Percentiles rank a stretch among this genome's conserved stretches.
phyloP scores from a whole-genome alignment of 805 yeast genomes.

The Metschnikowia aberdeeniae region DNA sequence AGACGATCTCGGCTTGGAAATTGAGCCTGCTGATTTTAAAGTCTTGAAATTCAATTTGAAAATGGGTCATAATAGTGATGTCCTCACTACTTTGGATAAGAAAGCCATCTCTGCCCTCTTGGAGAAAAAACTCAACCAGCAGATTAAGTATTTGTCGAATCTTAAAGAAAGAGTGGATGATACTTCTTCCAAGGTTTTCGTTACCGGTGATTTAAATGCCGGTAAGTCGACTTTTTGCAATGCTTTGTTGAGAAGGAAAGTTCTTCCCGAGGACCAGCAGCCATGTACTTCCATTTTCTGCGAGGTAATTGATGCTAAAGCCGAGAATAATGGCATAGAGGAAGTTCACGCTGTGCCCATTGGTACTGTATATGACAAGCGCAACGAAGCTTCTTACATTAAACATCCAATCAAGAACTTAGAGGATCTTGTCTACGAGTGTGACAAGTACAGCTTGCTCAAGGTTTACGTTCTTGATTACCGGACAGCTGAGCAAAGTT shows the following conservation, averaged over 20 bases:
- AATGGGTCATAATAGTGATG: slow-evolving; percentile 42
- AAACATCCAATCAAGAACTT: slow-evolving; percentile 51
- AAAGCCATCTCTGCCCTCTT: slow-evolving; percentile 65
- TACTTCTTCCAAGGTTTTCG: slow-evolving; percentile 87
- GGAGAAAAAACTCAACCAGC: slow-evolving; percentile 62
- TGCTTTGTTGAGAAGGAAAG: slow-evolving; percentile 69
- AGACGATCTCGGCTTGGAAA: slow-evolving; percentile 24
- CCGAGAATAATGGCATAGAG: slow-evolving; percentile 67
- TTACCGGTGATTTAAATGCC: slow-evolving; percentile 95
- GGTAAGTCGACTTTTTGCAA: slow-evolving; percentile 97
- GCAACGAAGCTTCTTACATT: slow-evolving; percentile 65
- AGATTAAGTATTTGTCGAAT: slow-evolving; percentile 62
- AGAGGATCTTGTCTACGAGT: slow-evolving; percentile 66
- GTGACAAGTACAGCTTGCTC: slow-evolving; percentile 66
- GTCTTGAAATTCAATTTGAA: slow-evolving; percentile 62
- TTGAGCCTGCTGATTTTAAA: slow-evolving; percentile 35
- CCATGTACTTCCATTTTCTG: slow-evolving; percentile 97
- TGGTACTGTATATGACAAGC: slow-evolving; percentile 46
- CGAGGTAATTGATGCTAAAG: slow-evolving; percentile 79
- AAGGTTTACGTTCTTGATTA: slow-evolving; percentile 80
- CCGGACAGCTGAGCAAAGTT: slow-evolving; percentile 61
- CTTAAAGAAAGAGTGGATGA: slow-evolving; percentile 84
- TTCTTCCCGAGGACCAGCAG: slow-evolving; percentile 94
- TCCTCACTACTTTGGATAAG: slow-evolving; percentile 59
- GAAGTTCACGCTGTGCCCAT: slow-evolving; percentile 89